These are phyloP conservation scores for Poa annua DNA, from an alignment of 176 grass and related monocot genomes.

Conservation along the genomic window DNA sequence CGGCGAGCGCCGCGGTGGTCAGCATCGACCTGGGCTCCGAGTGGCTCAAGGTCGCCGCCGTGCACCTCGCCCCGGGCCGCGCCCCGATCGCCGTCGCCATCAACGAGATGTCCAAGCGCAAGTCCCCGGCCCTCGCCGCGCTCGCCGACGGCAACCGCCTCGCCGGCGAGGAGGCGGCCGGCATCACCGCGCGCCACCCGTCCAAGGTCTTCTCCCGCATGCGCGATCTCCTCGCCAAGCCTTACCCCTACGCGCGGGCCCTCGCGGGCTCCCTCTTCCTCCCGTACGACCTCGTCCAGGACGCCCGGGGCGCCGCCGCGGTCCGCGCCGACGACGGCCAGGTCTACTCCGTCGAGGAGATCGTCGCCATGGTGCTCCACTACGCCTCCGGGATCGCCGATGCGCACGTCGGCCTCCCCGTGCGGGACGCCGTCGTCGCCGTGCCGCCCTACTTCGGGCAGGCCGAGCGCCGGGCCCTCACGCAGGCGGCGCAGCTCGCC, in stretches of 20 bases:
- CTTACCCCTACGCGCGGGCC: constrained; percentile 60
- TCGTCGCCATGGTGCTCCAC: constrained; percentile 82
- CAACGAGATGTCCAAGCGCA: constrained; percentile 99
- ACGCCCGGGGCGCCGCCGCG: constrained; percentile 72
- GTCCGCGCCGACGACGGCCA: constrained; percentile 75
- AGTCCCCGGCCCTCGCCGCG: constrained; percentile 84
- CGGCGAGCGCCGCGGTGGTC: constrained; percentile 71
- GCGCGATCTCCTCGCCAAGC: constrained; percentile 86
- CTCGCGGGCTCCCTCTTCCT: constrained; percentile 72
- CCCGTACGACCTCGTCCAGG: constrained; percentile 79
- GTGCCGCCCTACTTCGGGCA: constrained; percentile 92
- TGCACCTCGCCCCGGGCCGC: constrained; percentile 83
- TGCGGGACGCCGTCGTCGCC: constrained; percentile 84
- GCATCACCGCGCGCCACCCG: constrained; percentile 84
- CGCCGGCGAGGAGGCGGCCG: constrained; percentile 88
- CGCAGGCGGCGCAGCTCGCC: constrained; percentile 83
- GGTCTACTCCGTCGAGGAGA: constrained; percentile 77
- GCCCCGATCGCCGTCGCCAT: constrained; percentile 83
- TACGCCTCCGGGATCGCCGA: constrained; percentile 76
- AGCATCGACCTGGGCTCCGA: constrained; percentile 98
- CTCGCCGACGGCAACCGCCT: constrained; percentile 77
- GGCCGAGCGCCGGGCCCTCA: constrained; percentile 77
- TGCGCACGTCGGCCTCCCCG: constrained; percentile 66
- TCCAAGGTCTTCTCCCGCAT: constrained; percentile 80
- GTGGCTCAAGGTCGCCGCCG: constrained; percentile 92